Evolutionary conservation across 345 rosid species (phyloP), one percentile per base, ranked within the genome.

Genomic region (Mallotus nudiflorus): DNA sequence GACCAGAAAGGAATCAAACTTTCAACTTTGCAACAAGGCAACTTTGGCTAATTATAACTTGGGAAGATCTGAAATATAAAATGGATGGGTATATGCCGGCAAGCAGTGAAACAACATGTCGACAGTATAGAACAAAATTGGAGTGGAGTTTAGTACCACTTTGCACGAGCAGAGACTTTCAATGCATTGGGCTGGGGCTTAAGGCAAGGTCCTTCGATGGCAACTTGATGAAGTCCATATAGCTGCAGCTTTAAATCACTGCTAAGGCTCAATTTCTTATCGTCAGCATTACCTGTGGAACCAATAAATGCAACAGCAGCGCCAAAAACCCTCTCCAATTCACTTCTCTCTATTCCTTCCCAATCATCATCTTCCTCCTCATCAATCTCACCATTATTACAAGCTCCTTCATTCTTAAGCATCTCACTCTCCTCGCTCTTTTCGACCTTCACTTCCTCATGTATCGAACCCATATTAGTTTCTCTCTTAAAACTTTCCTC

Each of bases 141-240:
- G 61, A 60, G 27, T 56, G n/a, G n/a, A 15, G 1, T 48, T 40
- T 44, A 64, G 27, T 78, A 85, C 91, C 89, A 78, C 53, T 85
- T 83, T n/a, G 87, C 78, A 7, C 87, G 77, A 68, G 87, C 85
- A 49, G 87, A 83, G 72, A 82, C 40, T 44, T 75, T 83, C 60
- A 87, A 72, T 11, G 81, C 68, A 83, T 78, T 70, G 11, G 86
- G 86, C 22, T 67, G 86, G 50, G 83, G 69, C 45, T 78, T 76
- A 60, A n/a, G 62, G 80, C 87, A 83, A 76, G 86, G 84, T 35
- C 89, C 89, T 69, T 77, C 82, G 50, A 78, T 81, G 20, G 84
- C 91, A 73, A 85, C 50, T 82, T 81, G 81, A 60, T 87, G 82
- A 64, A 87, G 87, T 29, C 84, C 91, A 64, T 80, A 77, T 33